Base-by-base conservation (phyloP, 768 basidiomycete genomes). In the Rhodotorula diobovata region DNA sequence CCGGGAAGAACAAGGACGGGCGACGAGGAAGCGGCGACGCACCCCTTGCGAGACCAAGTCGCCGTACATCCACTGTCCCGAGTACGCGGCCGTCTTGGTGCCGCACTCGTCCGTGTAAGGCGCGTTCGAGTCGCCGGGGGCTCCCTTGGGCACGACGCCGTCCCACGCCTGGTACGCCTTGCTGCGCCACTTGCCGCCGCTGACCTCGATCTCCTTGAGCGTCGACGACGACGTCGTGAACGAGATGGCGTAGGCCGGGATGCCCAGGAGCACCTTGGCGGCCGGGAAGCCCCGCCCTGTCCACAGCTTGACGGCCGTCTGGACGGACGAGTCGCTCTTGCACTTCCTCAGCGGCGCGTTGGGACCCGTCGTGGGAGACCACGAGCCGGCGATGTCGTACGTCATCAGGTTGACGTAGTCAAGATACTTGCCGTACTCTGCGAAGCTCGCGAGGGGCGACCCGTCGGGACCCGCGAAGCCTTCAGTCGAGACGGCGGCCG, bases 381-480 rank as follows among this genome's bases (percentile, higher is more conserved):
- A 74, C 20, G 69, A 61, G 4, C 73, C 73, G 43, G 68, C 91
- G 35, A 86, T 83, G 79, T 97, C 94, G 78, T 98, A 98, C 57
- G 59, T 91, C 93, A 96, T 96, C 69, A 96, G 76, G 62, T 90
- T 81, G 62, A 91, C 82, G 89, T 90, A 95, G 78, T 95, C 88
- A 57, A 97, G 80, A 23, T 88, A 82, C 11, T 80, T 48, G 9
- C 88, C 88, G 79, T 91, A 93, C 16, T 78, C 82, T 21, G 84
- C 83, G 25, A 88, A 86, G 79, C 93, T 86, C n/a, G 74, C 76
- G 82, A 90, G 80, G 23, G 55, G 87, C 2, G 81, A 77, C 21
- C 89, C 89, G 75, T 85, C 77, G 5, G 81, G 61, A 57, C 85
- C 90, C 7, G 82, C 81, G 79, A 93, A 94, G 2, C 91, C 87